These are phyloP conservation scores for Juglanconis sp. DNA, from an alignment of 2,329 filamentous ascomycete species.

Conservation along the genomic window DNA sequence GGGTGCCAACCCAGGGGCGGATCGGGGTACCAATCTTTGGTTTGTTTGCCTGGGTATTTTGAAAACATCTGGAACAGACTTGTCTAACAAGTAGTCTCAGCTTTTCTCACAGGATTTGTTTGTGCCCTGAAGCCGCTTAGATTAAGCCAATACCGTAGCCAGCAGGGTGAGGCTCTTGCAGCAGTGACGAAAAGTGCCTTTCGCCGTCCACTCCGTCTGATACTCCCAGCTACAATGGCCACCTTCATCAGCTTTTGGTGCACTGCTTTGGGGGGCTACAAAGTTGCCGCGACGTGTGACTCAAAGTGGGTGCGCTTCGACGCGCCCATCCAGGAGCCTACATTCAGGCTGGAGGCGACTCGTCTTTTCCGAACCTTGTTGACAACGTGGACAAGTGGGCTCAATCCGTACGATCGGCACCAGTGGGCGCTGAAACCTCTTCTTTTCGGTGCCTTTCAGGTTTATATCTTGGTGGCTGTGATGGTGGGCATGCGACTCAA, in stretches of 20 bases:
- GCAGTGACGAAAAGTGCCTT: conserved; percentile 52
- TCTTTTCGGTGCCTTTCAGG: conserved; percentile 46
- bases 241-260: conserved; percentile 47
- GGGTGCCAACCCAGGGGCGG: conserved; percentile 52
- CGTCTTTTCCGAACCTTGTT: conserved; percentile 43
- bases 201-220: conserved; percentile 47
- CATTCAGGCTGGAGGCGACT: conserved; percentile 41
- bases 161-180: conserved; percentile 39
- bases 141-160: conserved; percentile 42
- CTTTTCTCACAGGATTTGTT: conserved; percentile 54
- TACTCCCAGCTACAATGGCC: conserved; percentile 50
- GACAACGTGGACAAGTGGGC: conserved; percentile 46
- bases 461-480: conserved; percentile 45
- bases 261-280: conserved; percentile 46
- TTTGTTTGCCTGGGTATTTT: too few species aligned
- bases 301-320: conserved; percentile 50
- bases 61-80: too few species aligned
- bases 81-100: too few species aligned
- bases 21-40: conserved; percentile 54
- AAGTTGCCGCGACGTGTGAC: conserved; percentile 43
- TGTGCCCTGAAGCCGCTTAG: conserved; percentile 53
- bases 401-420: conserved; percentile 51
- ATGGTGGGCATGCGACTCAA: conserved; percentile 45
- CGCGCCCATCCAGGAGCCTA: conserved; percentile 39
- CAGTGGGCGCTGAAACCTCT: conserved; percentile 53